phyloP scores from a whole-genome alignment of 2,329 filamentous ascomycete species.

The Fusarium oxysporum region DNA sequence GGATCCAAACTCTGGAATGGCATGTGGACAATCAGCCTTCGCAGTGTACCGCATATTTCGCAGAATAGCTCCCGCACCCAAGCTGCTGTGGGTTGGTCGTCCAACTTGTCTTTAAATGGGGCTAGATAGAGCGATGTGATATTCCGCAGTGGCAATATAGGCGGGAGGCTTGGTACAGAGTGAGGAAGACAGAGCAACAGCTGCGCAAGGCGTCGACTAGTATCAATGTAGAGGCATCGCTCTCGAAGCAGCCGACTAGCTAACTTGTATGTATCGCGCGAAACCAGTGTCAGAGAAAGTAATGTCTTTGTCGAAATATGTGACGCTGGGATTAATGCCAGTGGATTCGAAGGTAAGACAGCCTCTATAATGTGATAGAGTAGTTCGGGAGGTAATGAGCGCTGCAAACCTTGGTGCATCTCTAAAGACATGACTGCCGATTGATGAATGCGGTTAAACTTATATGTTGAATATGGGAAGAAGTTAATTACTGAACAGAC shows the following conservation, averaged over 20 bases:
- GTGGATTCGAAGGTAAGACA: conserved; percentile 49
- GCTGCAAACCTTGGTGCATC: conserved; percentile 5
- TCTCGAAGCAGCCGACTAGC: conserved; percentile 58
- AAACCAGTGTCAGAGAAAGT: conserved; percentile 57
- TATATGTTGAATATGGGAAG: conserved; percentile 3
- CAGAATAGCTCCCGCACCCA: conserved; percentile 58
- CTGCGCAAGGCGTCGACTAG: conserved; percentile 49
- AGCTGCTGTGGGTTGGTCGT: conserved; percentile 54
- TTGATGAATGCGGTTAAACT: neutral
- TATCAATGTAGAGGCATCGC: conserved; percentile 59
- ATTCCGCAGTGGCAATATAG: conserved; percentile 46
- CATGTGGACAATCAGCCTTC: conserved; percentile 60
- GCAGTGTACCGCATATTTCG: conserved; percentile 54
- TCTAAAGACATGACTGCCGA: conserved; percentile 19
- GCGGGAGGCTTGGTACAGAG: conserved; percentile 46
- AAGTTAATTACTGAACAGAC: neutral
- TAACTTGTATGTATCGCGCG: conserved; percentile 54
- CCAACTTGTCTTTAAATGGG: conserved; percentile 52
- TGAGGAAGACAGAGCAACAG: conserved; percentile 52
- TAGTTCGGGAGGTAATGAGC: conserved; percentile 50
- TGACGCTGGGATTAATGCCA: conserved; percentile 51
- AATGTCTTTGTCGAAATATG: conserved; percentile 58
- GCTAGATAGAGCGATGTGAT: conserved; percentile 57
- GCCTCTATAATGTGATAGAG: conserved; percentile 52
- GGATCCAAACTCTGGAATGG: conserved; percentile 58